phyloP scores from a whole-genome alignment of 495 filamentous ascomycete species.

The Xylaria telfairii region DNA sequence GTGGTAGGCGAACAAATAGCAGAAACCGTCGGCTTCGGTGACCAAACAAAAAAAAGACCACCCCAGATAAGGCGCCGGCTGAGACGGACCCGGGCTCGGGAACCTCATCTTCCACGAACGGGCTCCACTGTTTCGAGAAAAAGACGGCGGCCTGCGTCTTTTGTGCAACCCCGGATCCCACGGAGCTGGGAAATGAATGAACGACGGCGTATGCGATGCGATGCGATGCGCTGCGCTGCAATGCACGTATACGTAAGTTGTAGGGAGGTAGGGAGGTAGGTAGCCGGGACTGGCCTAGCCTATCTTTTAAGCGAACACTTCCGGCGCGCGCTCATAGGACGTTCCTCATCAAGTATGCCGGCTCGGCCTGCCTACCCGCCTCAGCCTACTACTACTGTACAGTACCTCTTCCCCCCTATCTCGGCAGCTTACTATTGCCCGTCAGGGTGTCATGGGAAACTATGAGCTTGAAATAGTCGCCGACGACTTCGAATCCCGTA shows the following conservation, averaged over 20 bases:
- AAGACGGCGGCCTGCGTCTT: constrained; percentile 3
- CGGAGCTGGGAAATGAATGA: not conserved
- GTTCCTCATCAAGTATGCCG: not conserved
- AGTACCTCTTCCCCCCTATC: no score
- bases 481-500: constrained; percentile 5
- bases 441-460: not conserved
- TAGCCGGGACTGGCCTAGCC: not conserved
- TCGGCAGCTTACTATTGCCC: not conserved
- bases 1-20: not conserved
- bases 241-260: not conserved
- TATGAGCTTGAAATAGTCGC: not conserved
- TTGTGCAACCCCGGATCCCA: not conserved
- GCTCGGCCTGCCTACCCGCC: not conserved
- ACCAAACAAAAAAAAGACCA: not conserved
- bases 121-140: constrained; percentile 19
- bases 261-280: no score
- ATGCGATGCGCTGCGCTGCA: constrained; percentile 8
- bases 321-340: not conserved
- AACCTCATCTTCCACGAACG: not conserved
- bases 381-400: not conserved
- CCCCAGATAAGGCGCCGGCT: not conserved
- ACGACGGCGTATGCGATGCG: constrained; percentile 10
- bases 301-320: not conserved
- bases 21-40: constrained; percentile 4
- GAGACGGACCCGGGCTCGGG: constrained; percentile 4